Evolutionary conservation across 371 early-diverging fungal genomes (phyloP), one percentile per base, ranked within the genome.

Genomic region (Paraphysoderma sedebokerense): DNA sequence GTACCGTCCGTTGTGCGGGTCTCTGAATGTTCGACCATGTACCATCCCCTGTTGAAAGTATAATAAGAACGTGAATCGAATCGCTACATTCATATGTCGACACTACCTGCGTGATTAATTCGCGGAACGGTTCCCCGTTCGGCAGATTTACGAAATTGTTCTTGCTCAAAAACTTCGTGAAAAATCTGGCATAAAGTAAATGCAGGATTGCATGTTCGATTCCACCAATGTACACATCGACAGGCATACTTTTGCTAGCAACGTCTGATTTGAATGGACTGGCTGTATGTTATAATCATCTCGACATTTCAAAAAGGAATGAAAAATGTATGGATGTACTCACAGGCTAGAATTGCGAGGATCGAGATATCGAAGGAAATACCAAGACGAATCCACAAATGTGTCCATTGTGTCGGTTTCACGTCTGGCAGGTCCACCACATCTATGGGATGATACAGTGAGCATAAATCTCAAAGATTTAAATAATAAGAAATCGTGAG

Each of bases 401-500:
- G 92, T 92, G 55, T 92, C 92, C 83, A 93, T 89, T 0, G 92
- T 91, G 51, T 93, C 92, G 4, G 84, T 79, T 44, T 92, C 95
- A 31, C 85, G 67, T 37, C 63, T 67, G n/a, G 85, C 86, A 5
- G 76, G 67, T 5, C 78, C 74, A 33, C 68, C 56, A 54, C 87
- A 85, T 38, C 79, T 77, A 50, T 1, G 7, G 47, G 8, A 29
- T 15, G 20, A 46, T 48, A 7, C 48, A 40, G 44, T 0, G 30
- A 33, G 26, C 26, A n/a, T 27, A 13, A n/a, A n/a, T n/a, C n/a
- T n/a, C n/a, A n/a, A n/a, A n/a, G n/a, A n/a, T n/a, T n/a, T n/a
- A n/a, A n/a, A n/a, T n/a, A n/a, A n/a, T n/a, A n/a, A n/a, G n/a
- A n/a, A n/a, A n/a, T n/a, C n/a, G n/a, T n/a, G n/a, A n/a, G 65